Base-by-base conservation (phyloP, 768 basidiomycete genomes). In the Lentinus tigrinus region DNA sequence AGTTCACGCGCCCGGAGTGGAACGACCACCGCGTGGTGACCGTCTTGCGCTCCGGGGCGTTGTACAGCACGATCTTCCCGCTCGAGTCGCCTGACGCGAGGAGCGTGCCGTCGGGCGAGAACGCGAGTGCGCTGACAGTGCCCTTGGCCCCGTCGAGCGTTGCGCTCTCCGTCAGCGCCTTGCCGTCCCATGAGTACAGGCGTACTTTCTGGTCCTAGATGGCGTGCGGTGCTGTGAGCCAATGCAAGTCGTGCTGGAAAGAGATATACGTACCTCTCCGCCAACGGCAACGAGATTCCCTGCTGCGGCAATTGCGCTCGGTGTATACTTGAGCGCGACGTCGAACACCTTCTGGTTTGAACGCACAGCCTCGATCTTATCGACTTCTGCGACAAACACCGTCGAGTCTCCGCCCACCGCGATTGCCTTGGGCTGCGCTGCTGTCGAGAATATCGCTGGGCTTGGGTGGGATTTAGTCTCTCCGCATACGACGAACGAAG, bases 71-170 rank as follows among this genome's bases (percentile, higher is more conserved):
- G 54, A 98, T 84, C 71, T 89, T 89, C 21, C 95, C 95, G 31
- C 79, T 81, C 3, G 91, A 85, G 73, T 98, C 94, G 47, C 95
- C 96, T 6, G 87, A 81, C 52, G 89, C 93, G 11, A 98, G 77
- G 37, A 85, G 73, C 21, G 74, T 76, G 0, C 89, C 91, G 69
- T 96, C 86, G 0, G 86, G 83, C 0, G 92, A 91, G 73, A 97
- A 89, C 0, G 90, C 83, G 6, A 98, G 70, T 0, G 85, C 85
- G 40, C 86, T 87, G 19, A 98, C 76, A 7, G 82, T 74, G 14
- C 86, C 89, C 62, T 81, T 82, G 70, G 89, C 89, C 31, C 84
- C 85, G 61, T 88, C 85, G 9, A 91, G 75, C 2, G 82, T 75
- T 0, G 72, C 81, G 27, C 68, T 70, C 68, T 88, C 85, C 47